Base-by-base conservation (phyloP, 768 basidiomycete genomes). In the Boletus patriciae region DNA sequence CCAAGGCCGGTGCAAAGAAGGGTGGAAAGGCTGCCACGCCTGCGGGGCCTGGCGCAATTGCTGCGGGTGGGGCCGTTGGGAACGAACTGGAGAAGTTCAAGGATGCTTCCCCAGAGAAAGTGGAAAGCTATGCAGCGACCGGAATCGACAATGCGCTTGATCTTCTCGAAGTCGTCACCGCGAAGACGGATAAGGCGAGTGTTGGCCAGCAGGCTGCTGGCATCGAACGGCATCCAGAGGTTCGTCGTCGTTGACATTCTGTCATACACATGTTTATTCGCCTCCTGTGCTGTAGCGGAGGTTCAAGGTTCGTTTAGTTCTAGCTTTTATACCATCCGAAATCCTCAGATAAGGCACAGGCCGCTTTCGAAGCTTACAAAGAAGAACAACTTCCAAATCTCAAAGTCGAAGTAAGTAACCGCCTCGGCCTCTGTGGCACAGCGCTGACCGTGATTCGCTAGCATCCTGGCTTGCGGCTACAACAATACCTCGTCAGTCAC, bases 121-220 rank as follows among this genome's bases (percentile, higher is more conserved):
- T 80, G 13, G 87, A 93, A 74, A 87, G 86, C 66, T 90, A 79
- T 71, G 70, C 84, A 4, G 94, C 94, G 15, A 92, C 90, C 23
- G 94, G 94, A 13, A 83, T 98, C 51, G 94, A 98, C 67, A 88
- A 92, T 69, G 93, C 91, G 10, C 70, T 98, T 49, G 94, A 98
- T 73, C 79, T 96, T 52, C 71, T 97, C 59, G 90, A 92, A 55
- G 82, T 94, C 5, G 92, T 96, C 27, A 95, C 85, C 46, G 90
- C 91, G 4, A 94, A 93, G 80, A 87, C 84, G 83, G 94, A 96
- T 72, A 96, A 96, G 75, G 91, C 92, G 2, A 92, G 90, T 62
- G 77, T 95, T 34, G 94, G 94, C 0, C 83, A 86, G 56, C 88
- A 90, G 71, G 94, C 94, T 15, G 92, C 92, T 50, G 81, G 83